Base-by-base conservation (phyloP, 148 eudicot species). In the Linanthus parryae region DNA sequence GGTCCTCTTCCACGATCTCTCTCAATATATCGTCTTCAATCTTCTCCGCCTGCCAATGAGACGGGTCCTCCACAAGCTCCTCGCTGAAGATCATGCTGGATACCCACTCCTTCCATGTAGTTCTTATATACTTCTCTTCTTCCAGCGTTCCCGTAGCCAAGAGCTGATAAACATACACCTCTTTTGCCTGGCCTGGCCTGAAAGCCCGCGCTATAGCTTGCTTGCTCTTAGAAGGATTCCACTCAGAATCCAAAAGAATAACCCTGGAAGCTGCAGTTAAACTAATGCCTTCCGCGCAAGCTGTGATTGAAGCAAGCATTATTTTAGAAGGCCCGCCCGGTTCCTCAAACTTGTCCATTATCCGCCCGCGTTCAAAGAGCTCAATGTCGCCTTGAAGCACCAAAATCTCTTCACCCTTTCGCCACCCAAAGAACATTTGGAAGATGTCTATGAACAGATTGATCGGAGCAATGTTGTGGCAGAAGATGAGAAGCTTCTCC, bases 51-150 rank as follows among this genome's bases (percentile, higher is more conserved):
- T 92, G 96, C 94, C 91, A 82, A 35, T 77, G 77, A 1, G 99
- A 92, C 35, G 94, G 96, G 31, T 92, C 99, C 66, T 87, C 99
- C 8, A 87, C 85, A 2, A 62, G 77, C 28, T 87, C 99, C 63
- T 92, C 94, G 27, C 99, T 92, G 52, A 87, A 88, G 19, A 92
- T 92, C 99, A 92, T 84, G 57, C 94, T 78, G 7, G 99, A 92
- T 20, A 92, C 84, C 96, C 91, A 84, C 70, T 92, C 99, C 61
- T 92, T 92, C 96, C 96, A 92, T 1, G 99, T 82, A 1, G 99
- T 92, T 33, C 91, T 56, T 1, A 72, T 72, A 47, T 81, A 73
- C 56, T 92, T 92, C 63, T 92, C 99, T 35, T 92, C 99, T 49
- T 92, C 99, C 45, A 92, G 43, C 2, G 91, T 87, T 12, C 99